Base-by-base conservation (phyloP, 2,329 filamentous ascomycete species). In the Xylaria multiplex region DNA sequence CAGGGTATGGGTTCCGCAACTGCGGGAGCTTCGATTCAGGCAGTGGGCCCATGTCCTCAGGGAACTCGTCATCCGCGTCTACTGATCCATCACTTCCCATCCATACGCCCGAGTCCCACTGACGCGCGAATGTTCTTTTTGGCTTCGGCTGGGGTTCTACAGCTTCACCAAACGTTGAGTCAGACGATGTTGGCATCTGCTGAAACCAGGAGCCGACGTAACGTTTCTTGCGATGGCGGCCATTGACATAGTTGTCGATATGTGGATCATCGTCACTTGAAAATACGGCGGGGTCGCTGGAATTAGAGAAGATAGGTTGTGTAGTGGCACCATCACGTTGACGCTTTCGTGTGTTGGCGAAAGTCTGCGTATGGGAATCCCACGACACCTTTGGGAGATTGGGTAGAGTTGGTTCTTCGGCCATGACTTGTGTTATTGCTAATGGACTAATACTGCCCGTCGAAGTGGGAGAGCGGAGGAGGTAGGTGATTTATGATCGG, bases 251-350 rank as follows among this genome's bases (percentile, higher is more conserved):
- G 71, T 90, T 90, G 66, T 91, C 88, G 54, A 89, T 76, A 1
- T 86, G 85, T 2, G 88, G 88, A 64, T 91, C 90, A 72, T 92
- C 90, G 65, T 93, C 90, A 75, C 88, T 90, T 3, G 89, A 92
- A 77, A 93, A 93, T 30, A 92, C 77, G 55, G 88, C 85, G 3
- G 90, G 89, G 72, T 93, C 90, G 74, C 90, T 92, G 22, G 89
- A 92, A 74, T 88, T 88, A 74, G 83, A 82, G 69, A 85, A 79
- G 43, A 80, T 73, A 35, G 77, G 71, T n/a, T 74, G 76, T 19
- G 75, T 63, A 32, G 68, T 35, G 68, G 56, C 69, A 54, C 61
- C 64, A 45, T 71, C 71, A 68, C 78, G 77, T 40, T 75, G 74
- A 66, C 81, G 81, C 75, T 84, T 83, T 65, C 79, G 74, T n/a